Evolutionary conservation across 2,329 filamentous ascomycete species (phyloP).

Genomic region (Ustulina deusta): DNA sequence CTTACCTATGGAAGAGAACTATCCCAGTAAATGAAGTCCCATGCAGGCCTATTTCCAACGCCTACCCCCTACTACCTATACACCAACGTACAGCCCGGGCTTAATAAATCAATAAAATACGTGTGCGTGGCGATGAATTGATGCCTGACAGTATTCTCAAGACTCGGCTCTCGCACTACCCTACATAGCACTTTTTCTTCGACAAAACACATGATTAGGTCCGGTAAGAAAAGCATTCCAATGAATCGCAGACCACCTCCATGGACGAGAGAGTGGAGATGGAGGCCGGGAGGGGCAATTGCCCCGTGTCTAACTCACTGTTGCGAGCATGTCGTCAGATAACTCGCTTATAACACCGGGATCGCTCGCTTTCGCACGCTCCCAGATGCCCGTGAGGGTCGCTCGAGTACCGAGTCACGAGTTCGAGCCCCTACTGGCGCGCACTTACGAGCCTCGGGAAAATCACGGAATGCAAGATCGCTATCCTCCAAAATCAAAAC

Average conservation of each 20-base stretch:
- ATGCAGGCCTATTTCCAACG: not conserved
- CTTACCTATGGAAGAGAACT: not conserved
- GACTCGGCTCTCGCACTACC: not conserved
- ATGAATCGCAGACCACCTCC: not conserved
- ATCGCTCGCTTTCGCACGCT: not conserved
- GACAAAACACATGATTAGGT: not conserved
- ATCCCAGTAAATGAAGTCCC: not conserved
- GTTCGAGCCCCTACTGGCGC: conserved; percentile 8
- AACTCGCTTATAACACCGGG: not conserved
- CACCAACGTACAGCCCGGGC: not conserved
- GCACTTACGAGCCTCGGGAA: conserved; percentile 4
- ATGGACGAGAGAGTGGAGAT: not conserved
- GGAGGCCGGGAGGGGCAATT: not conserved
- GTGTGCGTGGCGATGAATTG: not conserved
- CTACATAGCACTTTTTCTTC: not conserved
- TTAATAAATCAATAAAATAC: not conserved
- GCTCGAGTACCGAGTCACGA: not conserved
- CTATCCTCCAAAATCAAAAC: conserved; percentile 23
- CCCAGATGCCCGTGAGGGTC: not conserved
- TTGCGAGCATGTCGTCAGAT: not conserved
- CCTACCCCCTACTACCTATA: not conserved
- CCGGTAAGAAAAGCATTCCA: not conserved
- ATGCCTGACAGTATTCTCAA: not conserved
- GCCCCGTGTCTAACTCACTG: conserved; percentile 11
- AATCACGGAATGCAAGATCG: conserved; percentile 7